Base-by-base conservation (phyloP, 2,329 filamentous ascomycete species). In the Clonostachys solani region DNA sequence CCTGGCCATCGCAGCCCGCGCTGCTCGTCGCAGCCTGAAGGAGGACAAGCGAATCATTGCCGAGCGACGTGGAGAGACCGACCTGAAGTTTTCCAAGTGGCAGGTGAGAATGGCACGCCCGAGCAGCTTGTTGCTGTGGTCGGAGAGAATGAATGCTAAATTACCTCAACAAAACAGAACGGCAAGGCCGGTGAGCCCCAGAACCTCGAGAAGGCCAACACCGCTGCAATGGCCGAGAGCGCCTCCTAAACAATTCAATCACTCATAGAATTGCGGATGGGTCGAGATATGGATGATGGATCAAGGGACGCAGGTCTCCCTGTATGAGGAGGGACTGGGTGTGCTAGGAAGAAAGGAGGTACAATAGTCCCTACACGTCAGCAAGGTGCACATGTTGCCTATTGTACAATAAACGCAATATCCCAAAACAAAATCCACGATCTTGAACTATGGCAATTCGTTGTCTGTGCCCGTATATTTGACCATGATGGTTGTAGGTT, bases 21-120 rank as follows among this genome's bases (percentile, higher is more conserved):
- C 89, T 67, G 89, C 99, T 71, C 94, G 95, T 77, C 88, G 90
- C 71, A 95, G 91, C 70, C 81, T 99, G 71, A 96, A 97, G 82
- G 94, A 99, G 66, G 89, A 94, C 49, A 87, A 91, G 78, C 84
- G 94, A 75, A 72, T 96, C 58, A 69, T 70, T 58, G 91, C 92
- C 56, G 94, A 97, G 83, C 86, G 89, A 67, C 85, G 94, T 68
- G 92, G 91, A 66, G 83, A 91, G 72, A 86, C 86, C 74, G 92
- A 97, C 47, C 74, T 99, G 61, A 85, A 85, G 72, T 95, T 96
- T 64, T 79, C 90, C 59, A 95, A 92, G 81, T 99, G 94, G 94
- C 79, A 89, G 83, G 94, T 99, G 74, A 53, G 67, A 58, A 33
- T 40, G 42, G n/a, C 23, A 34, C 40, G 43, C 34, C n/a, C 16